phyloP scores from a whole-genome alignment of 2,329 filamentous ascomycete genomes.

The Hypocrella siamensis region DNA sequence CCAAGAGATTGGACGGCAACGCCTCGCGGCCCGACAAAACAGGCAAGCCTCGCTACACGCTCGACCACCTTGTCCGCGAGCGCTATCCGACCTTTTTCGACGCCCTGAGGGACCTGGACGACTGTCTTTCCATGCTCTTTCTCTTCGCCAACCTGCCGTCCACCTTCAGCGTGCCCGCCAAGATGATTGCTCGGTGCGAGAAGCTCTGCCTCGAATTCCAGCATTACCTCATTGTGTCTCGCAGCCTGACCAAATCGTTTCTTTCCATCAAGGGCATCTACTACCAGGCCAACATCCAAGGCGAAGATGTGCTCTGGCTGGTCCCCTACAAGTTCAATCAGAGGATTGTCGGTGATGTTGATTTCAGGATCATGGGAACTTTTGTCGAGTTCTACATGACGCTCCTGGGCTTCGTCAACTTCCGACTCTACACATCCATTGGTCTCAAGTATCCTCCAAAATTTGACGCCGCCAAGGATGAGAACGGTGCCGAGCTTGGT shows the following conservation, averaged over 20 bases:
- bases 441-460: conserved; percentile 92
- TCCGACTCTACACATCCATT: conserved; percentile 77
- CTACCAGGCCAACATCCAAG: conserved; percentile 94
- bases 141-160: conserved; percentile 93
- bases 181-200: conserved; percentile 92
- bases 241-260: conserved; percentile 90
- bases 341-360: conserved; percentile 79
- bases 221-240: conserved; percentile 87
- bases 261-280: conserved; percentile 98
- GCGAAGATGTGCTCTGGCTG: conserved; percentile 92
- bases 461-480: conserved; percentile 76
- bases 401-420: conserved; percentile 89
- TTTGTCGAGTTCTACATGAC: conserved; percentile 99
- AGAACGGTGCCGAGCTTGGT: conserved; percentile 74
- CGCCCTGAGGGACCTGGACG: conserved; percentile 84
- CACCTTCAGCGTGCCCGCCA: conserved; percentile 74
- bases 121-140: conserved; percentile 93
- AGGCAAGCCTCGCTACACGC: conserved; percentile 72
- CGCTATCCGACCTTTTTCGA: conserved; percentile 95
- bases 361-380: conserved; percentile 98
- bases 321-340: conserved; percentile 98
- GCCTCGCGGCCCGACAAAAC: conserved; percentile 81
- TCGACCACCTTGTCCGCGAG: conserved; percentile 96
- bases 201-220: conserved; percentile 89
- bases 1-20: conserved; percentile 72